A percentile compares a stretch with the other conserved stretches of the same genome.
These are phyloP conservation scores for Eucommia ulmoides DNA, from an alignment of 257 asterid species.

Conservation along the genomic window DNA sequence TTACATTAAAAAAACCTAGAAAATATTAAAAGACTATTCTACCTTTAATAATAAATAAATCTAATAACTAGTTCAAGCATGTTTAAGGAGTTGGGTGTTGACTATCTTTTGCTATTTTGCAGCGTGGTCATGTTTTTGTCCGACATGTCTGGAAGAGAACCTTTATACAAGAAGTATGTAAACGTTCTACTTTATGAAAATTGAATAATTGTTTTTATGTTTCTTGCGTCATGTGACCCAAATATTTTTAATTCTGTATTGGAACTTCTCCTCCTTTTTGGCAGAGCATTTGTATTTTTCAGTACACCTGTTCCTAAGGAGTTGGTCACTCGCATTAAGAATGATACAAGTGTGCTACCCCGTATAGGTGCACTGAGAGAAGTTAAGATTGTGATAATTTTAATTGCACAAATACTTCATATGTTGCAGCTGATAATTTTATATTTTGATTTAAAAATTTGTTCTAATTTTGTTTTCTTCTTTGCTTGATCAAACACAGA, in stretches of 20 bases:
- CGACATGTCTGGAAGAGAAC: constrained; percentile 99
- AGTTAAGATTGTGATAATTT: constrained; percentile 24
- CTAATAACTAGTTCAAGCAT: too few relatives aligned
- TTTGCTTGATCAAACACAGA: constrained; percentile 33
- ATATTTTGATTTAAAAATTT: not conserved
- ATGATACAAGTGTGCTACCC: constrained; percentile 80
- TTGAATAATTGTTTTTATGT: not conserved
- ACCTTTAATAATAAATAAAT: too few relatives aligned
- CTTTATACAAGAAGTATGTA: constrained; percentile 79
- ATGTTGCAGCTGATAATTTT: not conserved
- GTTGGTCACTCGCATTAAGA: constrained; percentile 70
- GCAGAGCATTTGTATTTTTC: constrained; percentile 89
- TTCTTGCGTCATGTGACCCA: constrained; percentile 8
- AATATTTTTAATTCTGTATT: constrained; percentile 11
- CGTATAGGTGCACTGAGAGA: constrained; percentile 97
- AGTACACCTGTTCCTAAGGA: constrained; percentile 79
- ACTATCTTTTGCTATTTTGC: constrained; percentile 22
- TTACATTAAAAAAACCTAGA: too few relatives aligned
- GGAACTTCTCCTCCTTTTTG: constrained; percentile 10
- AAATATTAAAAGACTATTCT: too few relatives aligned
- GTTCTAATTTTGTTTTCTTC: constrained; percentile 5
- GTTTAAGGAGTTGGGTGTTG: not conserved
- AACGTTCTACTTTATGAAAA: constrained; percentile 7
- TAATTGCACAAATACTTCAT: constrained; percentile 4
- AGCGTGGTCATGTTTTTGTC: constrained; percentile 93